Conservation (phyloP, 2,329 filamentous ascomycete species). For the Arthroderma sp. region DNA sequence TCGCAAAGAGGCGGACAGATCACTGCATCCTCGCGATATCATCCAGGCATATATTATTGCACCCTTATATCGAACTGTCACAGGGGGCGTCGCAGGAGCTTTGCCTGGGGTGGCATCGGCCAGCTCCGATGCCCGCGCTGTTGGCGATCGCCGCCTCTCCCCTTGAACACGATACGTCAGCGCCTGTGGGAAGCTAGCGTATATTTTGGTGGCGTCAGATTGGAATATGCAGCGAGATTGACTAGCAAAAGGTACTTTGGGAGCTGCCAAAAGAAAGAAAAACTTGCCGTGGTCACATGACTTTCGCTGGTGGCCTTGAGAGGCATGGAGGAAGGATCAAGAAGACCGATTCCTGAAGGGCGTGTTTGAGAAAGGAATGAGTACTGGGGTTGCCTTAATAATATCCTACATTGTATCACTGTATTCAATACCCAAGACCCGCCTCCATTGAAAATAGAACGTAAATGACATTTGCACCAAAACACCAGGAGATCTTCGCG, state of each 20-base stretch:
- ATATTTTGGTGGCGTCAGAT: neutral
- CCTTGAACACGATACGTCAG: neutral
- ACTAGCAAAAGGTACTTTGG: no score
- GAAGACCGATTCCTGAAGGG: neutral
- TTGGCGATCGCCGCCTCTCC: neutral
- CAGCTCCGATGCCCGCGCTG: conserved; percentile 5
- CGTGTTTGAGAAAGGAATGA: neutral
- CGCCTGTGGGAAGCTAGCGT: neutral
- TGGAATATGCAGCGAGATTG: neutral
- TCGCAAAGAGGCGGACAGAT: neutral
- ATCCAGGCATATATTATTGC: neutral
- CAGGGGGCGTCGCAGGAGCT: neutral
- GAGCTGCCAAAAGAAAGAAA: no score
- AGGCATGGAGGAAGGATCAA: neutral
- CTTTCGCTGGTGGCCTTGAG: no score
- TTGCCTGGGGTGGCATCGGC: neutral
- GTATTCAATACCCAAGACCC: neutral
- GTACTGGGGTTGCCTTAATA: neutral
- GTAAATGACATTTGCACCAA: neutral
- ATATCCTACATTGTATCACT: neutral
- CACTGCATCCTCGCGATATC: neutral
- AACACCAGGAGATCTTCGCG: neutral
- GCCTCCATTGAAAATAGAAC: neutral
- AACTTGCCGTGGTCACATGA: no score
- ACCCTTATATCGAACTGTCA: neutral